These are phyloP conservation scores for Sclerotinia borealis DNA, from an alignment of 2,329 filamentous ascomycete genomes.

Conservation along the genomic window DNA sequence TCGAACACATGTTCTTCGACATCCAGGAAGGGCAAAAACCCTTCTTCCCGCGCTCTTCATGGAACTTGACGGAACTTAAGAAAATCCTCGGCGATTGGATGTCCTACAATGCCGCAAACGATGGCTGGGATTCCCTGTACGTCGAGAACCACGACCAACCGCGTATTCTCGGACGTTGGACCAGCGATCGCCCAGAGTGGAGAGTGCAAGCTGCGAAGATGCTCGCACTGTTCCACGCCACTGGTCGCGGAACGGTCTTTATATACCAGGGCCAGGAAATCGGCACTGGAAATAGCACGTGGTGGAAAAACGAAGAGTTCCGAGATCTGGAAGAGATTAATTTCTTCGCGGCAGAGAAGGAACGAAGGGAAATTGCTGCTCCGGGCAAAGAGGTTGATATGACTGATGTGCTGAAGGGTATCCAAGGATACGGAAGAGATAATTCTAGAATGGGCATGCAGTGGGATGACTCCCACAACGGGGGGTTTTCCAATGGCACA, in stretches of 20 bases:
- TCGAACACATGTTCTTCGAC: conserved; percentile 42
- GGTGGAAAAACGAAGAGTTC: conserved; percentile 59
- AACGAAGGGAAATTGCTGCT: conserved; percentile 23
- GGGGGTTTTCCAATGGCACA: conserved; percentile 48
- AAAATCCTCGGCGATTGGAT: conserved; percentile 45
- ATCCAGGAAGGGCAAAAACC: not conserved
- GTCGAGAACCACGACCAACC: conserved; percentile 54
- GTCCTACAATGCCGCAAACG: conserved; percentile 43
- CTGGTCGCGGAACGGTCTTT: conserved; percentile 50
- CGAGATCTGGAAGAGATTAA: conserved; percentile 59
- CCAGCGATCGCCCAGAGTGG: conserved; percentile 36
- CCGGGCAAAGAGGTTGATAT: conserved; percentile 27
- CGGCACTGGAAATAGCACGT: conserved; percentile 51
- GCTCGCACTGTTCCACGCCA: conserved; percentile 44
- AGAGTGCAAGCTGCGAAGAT: conserved; percentile 44
- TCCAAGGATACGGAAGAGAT: conserved; percentile 57
- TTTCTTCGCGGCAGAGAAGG: conserved; percentile 31
- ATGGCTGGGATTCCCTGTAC: conserved; percentile 52
- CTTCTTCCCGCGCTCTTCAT: conserved; percentile 31
- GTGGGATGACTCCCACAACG: conserved; percentile 56
- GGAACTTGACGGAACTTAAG: conserved; percentile 37
- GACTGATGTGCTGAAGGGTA: conserved; percentile 39
- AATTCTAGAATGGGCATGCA: conserved; percentile 65
- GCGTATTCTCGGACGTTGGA: conserved; percentile 44
- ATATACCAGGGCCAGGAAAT: conserved; percentile 57